Evolutionary conservation across 129 eudicot genomes (phyloP), one percentile per base, ranked within the genome.

Genomic region (Artemisia argyi): DNA sequence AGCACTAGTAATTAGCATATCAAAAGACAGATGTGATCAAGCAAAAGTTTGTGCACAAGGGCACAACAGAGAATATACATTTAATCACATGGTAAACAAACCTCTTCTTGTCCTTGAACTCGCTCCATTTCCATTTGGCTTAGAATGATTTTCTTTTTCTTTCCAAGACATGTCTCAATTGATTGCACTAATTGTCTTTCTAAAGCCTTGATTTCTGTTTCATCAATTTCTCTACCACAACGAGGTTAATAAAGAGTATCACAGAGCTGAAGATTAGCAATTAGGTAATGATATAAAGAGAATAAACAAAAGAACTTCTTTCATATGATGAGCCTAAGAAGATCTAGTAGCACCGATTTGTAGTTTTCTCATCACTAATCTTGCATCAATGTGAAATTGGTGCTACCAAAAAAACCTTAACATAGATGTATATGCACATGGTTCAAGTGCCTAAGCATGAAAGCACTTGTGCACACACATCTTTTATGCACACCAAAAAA

Each of bases 111-210:
- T n/a, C 89, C 98, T 83, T 89, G 93, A 56, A 84, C 84, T 73
- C 96, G 81, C 72, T 86, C 91, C 85, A 88, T 94, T 79, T 94
- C 97, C 76, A 78, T 86, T 56, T 84, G 87, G 80, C 81, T 82
- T 73, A 94, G 93, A 73, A 94, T 84, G 55, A 94, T 94, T 81
- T 78, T 94, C 97, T 94, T 94, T 69, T 94, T 94, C 91, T 94
- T 94, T 26, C 88, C 65, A 17, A 86, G 84, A 78, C 97, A 88
- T 58, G 99, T 90, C 83, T 94, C 99, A 55, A 94, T 86, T 67
- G 99, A 94, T 79, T 94, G 99, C 96, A 94, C 90, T 42, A 94
- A 78, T 81, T 94, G 99, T 77, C 99, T 83, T 78, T 94, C 99
- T 76, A 90, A 76, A 44, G 85, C 92, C 82, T 90, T 94, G 71